Conservation (phyloP, 768 basidiomycete species). For the Kwoniella newhampshirensis region DNA sequence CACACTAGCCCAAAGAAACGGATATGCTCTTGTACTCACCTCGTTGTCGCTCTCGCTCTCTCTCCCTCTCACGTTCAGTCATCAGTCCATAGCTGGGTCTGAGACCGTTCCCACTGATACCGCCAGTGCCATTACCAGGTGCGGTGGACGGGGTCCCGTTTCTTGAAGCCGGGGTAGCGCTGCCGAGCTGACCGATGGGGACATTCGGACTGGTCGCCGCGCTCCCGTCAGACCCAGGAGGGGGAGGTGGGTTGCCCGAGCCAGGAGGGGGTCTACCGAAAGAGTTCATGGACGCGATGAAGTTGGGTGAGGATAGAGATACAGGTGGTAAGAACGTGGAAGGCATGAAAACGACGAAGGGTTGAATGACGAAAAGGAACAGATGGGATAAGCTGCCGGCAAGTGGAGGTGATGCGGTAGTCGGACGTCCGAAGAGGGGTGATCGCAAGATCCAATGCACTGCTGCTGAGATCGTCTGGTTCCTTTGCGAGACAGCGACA, state of each 20-base stretch:
- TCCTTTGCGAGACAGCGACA: no score
- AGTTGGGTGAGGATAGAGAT: neutral
- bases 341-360: slow-evolving; percentile 9
- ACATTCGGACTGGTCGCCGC: slow-evolving; percentile 13
- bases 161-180: neutral
- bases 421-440: no score
- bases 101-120: slow-evolving; percentile 9
- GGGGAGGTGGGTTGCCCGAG: slow-evolving; percentile 3
- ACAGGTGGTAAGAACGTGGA: slow-evolving; percentile 10
- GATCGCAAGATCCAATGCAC: no score
- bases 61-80: slow-evolving; percentile 9
- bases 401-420: no score
- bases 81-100: slow-evolving; percentile 14
- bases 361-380: neutral
- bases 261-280: slow-evolving; percentile 1
- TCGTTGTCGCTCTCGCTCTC: slow-evolving; percentile 15
- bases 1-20: neutral
- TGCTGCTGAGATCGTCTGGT: no score
- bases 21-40: slow-evolving; percentile 8
- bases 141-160: slow-evolving; percentile 11
- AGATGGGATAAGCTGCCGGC: neutral
- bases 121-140: slow-evolving; percentile 1
- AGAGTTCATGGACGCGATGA: slow-evolving; percentile 10
- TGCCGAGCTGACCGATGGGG: slow-evolving; percentile 6
- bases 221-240: slow-evolving; percentile 1